A percentile compares a stretch with the other conserved stretches of the same genome.
phyloP scores from a whole-genome alignment of 1,284 basidiomycete species.

The Cutaneotrichosporon mucoides region DNA sequence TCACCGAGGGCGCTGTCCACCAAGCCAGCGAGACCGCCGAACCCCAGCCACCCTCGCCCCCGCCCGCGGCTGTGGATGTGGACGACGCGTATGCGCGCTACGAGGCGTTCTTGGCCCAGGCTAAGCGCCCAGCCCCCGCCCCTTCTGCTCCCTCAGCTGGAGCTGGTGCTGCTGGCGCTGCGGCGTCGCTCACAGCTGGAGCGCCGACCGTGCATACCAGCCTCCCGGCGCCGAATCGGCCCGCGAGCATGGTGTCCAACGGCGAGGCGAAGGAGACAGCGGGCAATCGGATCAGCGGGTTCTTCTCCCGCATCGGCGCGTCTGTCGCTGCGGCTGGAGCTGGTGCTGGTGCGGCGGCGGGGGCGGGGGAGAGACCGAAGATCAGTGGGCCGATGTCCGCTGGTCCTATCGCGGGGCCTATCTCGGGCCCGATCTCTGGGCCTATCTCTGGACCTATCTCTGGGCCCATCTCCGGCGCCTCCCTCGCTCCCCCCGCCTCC shows the following conservation, averaged over 20 bases:
- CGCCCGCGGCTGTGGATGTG: conserved; percentile 44
- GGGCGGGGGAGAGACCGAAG: not conserved
- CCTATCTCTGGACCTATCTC: conserved; percentile 4
- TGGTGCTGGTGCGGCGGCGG: no score
- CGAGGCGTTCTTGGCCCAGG: conserved; percentile 64
- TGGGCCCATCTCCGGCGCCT: conserved; percentile 6
- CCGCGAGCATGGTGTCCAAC: not conserved
- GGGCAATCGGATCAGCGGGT: conserved; percentile 21
- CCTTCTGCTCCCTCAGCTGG: no score
- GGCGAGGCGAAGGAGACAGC: not conserved
- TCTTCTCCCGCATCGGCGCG: conserved; percentile 22
- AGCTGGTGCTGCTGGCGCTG: not conserved
- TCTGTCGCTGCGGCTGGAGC: no score
- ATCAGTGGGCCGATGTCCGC: not conserved
- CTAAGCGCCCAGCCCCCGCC: conserved; percentile 3
- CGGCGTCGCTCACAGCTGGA: not conserved
- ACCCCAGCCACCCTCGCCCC: not conserved
- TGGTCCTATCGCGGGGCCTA: not conserved
- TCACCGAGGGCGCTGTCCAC: not conserved
- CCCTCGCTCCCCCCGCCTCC: not conserved
- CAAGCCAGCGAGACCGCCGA: not conserved
- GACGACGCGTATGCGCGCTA: conserved; percentile 91
- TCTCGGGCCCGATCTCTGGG: not conserved
- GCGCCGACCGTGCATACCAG: no score
- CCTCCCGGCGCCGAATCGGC: not conserved